Evolutionary conservation across 352 stramenopile genomes (phyloP).

Genomic region (Globisporangium paroecandrum): DNA sequence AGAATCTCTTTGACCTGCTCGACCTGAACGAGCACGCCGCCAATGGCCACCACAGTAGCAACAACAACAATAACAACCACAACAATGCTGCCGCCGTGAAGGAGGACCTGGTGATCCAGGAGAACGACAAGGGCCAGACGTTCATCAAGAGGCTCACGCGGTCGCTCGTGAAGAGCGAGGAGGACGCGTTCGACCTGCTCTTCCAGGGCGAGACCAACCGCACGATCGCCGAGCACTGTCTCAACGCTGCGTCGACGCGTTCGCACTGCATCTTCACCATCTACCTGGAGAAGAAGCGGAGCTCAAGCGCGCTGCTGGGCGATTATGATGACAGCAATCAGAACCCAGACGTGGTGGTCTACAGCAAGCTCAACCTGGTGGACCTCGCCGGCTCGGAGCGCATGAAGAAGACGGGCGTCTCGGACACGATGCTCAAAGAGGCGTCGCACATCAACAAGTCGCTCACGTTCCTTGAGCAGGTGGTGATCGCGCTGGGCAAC

Average conservation of each 20-base stretch:
- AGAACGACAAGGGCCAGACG: constrained; percentile 63
- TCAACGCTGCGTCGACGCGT: constrained; percentile 72
- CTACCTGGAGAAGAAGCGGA: constrained; percentile 53
- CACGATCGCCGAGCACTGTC: constrained; percentile 73
- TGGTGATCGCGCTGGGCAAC: constrained; percentile 87
- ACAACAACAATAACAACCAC: constrained; percentile 13
- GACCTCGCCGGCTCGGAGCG: constrained; percentile 93
- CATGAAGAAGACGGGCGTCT: constrained; percentile 75
- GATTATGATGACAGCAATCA: constrained; percentile 13
- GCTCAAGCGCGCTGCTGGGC: constrained; percentile 21
- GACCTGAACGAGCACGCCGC: constrained; percentile 20
- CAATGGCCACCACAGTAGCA: constrained; percentile 16
- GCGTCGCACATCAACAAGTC: constrained; percentile 70
- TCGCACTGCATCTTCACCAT: constrained; percentile 84
- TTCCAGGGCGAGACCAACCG: constrained; percentile 78
- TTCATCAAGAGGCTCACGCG: constrained; percentile 63
- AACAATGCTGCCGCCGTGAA: constrained; percentile 10
- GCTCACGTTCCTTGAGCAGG: constrained; percentile 79
- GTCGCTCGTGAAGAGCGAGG: constrained; percentile 53
- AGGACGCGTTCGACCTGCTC: constrained; percentile 72
- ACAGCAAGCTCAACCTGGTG: constrained; percentile 92
- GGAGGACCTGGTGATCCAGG: constrained; percentile 50
- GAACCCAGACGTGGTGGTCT: constrained; percentile 27
- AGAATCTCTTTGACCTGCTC: constrained; percentile 86
- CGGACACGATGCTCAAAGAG: constrained; percentile 46